Base-by-base conservation (phyloP, 805 yeast species). In the Maudiozyma barnettii region DNA sequence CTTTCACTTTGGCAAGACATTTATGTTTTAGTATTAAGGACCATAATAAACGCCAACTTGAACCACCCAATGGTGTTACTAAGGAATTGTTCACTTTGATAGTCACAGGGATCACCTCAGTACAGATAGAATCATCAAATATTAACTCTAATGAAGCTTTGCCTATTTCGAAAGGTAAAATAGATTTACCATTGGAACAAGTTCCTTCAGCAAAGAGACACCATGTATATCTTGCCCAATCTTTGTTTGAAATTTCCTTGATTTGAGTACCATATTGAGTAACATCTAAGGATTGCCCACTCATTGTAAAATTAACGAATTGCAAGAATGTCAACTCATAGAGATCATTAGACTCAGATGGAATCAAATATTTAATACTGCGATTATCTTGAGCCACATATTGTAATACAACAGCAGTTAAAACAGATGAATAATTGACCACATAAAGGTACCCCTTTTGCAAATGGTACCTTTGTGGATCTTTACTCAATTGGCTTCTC, bases 161-260 rank as follows among this genome's bases (percentile, higher is more conserved):
- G 5, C 50, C 51, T 12, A 67, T 39, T 4, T 69, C 67, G 47
- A 84, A 75, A 3, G 87, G 79, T 51, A 90, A 70, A 1, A 90
- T 59, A 0, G 89, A 80, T 51, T 81, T 80, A 44, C 95, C 93
- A 60, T 90, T 91, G 0, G 95, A 79, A 0, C 95, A 74, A 0
- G 95, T 85, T 0, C 95, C 95, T 58, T 89, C 97, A 2, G 82
- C 72, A 49, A 88, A 78, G 20, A 84, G 54, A 45, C 74, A 81
- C 4, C 79, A 71, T 0, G 71, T 66, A 39, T 74, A 72, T n/a
- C 71, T 69, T 3, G 5, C 19, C 21, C 16, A 16, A n/a, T 36
- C 21, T 3, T 18, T 18, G 5, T 16, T 16, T 16, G 20, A n/a
- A 23, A 39, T 22, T 18, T 40, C 43, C 22, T 39, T 22, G 9